Percentiles rank a stretch among this genome's conserved stretches.
phyloP scores from a whole-genome alignment of 2,329 filamentous ascomycete genomes.

The Neonectria neomacrospora region DNA sequence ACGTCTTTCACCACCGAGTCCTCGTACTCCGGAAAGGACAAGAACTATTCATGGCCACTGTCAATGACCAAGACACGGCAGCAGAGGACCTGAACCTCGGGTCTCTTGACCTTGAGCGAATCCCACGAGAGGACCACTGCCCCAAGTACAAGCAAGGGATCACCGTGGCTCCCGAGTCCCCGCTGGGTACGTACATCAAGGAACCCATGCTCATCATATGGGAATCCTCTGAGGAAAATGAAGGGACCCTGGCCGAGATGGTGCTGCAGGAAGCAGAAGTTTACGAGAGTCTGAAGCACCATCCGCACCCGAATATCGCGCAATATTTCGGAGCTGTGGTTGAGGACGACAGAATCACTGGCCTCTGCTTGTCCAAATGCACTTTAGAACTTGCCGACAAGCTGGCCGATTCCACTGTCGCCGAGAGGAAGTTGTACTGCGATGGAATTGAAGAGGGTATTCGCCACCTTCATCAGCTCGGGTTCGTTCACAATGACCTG shows the following conservation, averaged over 20 bases:
- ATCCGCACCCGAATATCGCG: constrained; percentile 11
- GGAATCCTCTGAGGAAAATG: background rate
- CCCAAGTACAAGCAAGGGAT: background rate
- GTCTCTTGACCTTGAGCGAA: background rate
- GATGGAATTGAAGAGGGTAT: background rate
- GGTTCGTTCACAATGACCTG: background rate
- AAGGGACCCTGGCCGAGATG: background rate
- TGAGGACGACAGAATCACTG: background rate
- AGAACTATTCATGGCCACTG: background rate
- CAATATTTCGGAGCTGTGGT: constrained; percentile 1
- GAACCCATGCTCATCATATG: background rate
- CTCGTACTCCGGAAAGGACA: background rate
- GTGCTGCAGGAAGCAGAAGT: constrained; percentile 1
- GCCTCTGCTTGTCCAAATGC: background rate
- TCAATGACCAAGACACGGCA: background rate
- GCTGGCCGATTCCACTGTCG: background rate
- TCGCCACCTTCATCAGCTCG: background rate
- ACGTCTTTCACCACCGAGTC: background rate
- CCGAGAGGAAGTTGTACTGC: background rate
- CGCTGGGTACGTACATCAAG: background rate
- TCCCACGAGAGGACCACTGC: background rate
- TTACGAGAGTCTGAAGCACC: constrained; percentile 4
- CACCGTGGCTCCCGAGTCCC: background rate
- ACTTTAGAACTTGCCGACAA: background rate
- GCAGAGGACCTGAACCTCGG: background rate